Percentiles rank a stretch among this genome's conserved stretches.
Conservation (phyloP, 768 basidiomycete species). For the Psilocybe tampanensis region DNA sequence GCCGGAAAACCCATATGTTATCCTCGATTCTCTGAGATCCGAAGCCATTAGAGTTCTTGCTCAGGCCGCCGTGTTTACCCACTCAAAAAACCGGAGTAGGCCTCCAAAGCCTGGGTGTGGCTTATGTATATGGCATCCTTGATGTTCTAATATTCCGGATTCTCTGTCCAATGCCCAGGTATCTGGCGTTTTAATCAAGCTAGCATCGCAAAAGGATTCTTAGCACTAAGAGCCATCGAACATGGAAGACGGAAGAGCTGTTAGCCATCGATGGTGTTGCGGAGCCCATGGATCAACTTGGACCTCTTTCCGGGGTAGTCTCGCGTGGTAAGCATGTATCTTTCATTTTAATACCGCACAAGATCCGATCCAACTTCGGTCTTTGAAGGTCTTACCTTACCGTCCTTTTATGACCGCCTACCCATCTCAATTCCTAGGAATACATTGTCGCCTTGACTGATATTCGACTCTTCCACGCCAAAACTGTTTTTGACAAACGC, state of each 20-base stretch:
- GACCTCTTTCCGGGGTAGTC: no score
- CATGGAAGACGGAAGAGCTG: no score
- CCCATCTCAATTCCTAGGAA: no score
- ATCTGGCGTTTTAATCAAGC: neutral
- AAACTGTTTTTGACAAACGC: no score
- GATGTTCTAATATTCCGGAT: neutral
- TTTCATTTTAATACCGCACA: neutral
- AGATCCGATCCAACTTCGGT: neutral
- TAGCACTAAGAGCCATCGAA: no score
- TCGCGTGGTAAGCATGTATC: neutral
- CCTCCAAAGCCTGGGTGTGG: neutral
- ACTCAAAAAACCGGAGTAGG: conserved; percentile 4
- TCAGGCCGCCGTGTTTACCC: conserved; percentile 1
- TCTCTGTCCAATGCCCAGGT: conserved; percentile 5
- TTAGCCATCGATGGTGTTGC: no score
- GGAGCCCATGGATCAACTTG: no score
- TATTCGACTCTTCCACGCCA: neutral
- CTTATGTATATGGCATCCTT: neutral
- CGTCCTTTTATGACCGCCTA: neutral
- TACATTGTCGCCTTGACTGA: neutral
- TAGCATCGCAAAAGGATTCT: neutral
- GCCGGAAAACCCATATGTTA: conserved; percentile 2
- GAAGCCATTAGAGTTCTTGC: neutral
- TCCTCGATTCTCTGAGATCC: neutral
- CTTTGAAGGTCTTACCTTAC: neutral